Evolutionary conservation across 495 filamentous ascomycete genomes (phyloP).

Genomic region (Tuber brumale): DNA sequence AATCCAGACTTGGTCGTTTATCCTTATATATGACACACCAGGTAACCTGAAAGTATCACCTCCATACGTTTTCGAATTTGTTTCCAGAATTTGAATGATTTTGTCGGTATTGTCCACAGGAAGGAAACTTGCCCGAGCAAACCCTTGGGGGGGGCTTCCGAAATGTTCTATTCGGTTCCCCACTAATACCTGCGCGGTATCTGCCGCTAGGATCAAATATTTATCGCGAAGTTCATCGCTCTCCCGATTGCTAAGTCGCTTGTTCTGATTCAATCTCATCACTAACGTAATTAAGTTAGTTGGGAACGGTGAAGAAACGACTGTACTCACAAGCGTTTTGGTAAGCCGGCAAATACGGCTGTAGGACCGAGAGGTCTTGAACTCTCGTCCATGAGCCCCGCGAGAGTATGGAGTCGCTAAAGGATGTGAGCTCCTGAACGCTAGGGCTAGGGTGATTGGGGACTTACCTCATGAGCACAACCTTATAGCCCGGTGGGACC

Average conservation of each 20-base stretch:
- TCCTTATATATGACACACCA: background rate
- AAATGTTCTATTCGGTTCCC: background rate
- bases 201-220: background rate
- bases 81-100: slow-evolving; percentile 3
- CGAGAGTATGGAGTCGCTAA: background rate
- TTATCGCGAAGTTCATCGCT: background rate
- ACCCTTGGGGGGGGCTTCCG: background rate
- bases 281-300: background rate
- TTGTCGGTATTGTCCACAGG: background rate
- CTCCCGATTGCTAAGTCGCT: background rate
- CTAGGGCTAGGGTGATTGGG: background rate
- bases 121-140: background rate
- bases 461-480: slow-evolving; percentile 28
- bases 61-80: slow-evolving; percentile 1
- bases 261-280: background rate
- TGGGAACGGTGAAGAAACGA: background rate
- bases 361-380: background rate
- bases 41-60: background rate
- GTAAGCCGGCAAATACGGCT: background rate
- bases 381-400: background rate
- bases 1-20: background rate
- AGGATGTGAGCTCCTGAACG: background rate
- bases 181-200: background rate
- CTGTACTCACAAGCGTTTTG: background rate
- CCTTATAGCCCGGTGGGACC: slow-evolving; percentile 8